Base-by-base conservation (phyloP, 352 stramenopile species). In the Pythium rhizo-oryzae region DNA sequence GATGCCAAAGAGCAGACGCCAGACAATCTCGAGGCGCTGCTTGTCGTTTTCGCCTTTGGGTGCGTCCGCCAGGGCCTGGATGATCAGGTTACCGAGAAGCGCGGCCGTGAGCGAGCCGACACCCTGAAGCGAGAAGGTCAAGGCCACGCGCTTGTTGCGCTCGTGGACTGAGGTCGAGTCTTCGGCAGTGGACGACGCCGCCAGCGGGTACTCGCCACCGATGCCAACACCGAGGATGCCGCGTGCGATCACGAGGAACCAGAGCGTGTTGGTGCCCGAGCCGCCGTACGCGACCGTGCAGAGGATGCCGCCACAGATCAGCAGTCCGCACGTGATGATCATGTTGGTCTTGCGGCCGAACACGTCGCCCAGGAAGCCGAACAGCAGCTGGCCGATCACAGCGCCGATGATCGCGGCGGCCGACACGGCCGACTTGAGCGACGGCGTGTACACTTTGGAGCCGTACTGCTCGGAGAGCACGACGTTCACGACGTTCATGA, bases 1-100 rank as follows among this genome's bases (percentile, higher is more conserved):
- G 46, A 89, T 74, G 21, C 53, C 78, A 44, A 89, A 86, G 0
- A 89, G 72, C 59, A 79, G 60, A 57, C 80, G 78, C 80, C 78
- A 88, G 6, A 89, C 28, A 6, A 33, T 33, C 28, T 33, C 28
- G 3, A 33, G 28, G 6, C 28, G 28, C 28, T 33, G 3, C 72
- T 72, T 64, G 23, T 44, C 56, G 62, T 82, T 84, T 25, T 76
- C 43, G 35, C 69, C 77, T 21, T 67, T 44, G 0, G 61, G 44
- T 6, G 55, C 71, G 28, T 83, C 59, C 0, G 81, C 77, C 0
- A 84, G 57, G 1, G 58, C 59, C 51, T 72, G 57, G 7, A 74
- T 41, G 35, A 69, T 55, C 6, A 74, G 47, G 50, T 69, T 66
- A n/a, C 61, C 56, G 30, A 73, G 56, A 43, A 80, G 74, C 16